These are phyloP conservation scores for Umbilicaria muhlenbergii DNA, from an alignment of 495 filamentous ascomycete genomes.

Conservation along the genomic window DNA sequence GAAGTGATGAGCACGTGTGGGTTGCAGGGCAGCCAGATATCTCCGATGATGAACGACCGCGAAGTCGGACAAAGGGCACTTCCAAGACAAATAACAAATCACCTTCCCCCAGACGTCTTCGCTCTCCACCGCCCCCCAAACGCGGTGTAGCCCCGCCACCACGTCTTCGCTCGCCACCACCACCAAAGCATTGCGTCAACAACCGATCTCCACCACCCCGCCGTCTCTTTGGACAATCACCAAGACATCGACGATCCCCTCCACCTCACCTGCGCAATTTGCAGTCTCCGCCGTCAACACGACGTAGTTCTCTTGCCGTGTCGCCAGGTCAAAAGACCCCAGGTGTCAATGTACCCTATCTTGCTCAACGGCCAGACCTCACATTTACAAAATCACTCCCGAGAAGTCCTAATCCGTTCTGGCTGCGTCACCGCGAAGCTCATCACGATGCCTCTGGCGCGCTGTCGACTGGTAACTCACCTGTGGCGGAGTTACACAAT, in stretches of 20 bases:
- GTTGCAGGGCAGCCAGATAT: slow-evolving; percentile 43
- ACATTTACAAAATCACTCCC: slow-evolving; percentile 69
- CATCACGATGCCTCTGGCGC: slow-evolving; percentile 16
- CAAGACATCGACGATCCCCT: slow-evolving; percentile 54
- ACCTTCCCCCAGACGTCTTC: slow-evolving; percentile 31
- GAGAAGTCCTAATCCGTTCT: slow-evolving; percentile 54
- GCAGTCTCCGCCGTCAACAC: slow-evolving; percentile 37
- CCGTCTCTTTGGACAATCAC: slow-evolving; percentile 49
- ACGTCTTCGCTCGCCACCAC: slow-evolving; percentile 31
- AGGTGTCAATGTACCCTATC: slow-evolving; percentile 37
- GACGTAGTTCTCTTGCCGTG: slow-evolving; percentile 28
- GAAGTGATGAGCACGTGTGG: slow-evolving; percentile 42
- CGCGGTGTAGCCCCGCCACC: slow-evolving; percentile 25
- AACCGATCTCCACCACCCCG: slow-evolving; percentile 44
- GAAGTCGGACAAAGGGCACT: slow-evolving; percentile 12
- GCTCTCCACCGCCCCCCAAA: slow-evolving; percentile 27
- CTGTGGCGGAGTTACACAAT: slow-evolving; percentile 35
- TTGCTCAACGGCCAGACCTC: slow-evolving; percentile 45
- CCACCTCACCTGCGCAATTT: slow-evolving; percentile 28
- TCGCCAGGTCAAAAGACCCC: slow-evolving; percentile 23
- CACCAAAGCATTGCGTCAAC: slow-evolving; percentile 25
- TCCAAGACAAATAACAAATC: slow-evolving; percentile 1
- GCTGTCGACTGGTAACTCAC: slow-evolving; percentile 24
- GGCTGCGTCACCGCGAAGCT: slow-evolving; percentile 25
- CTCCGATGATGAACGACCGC: slow-evolving; percentile 26